phyloP scores from a whole-genome alignment of 2,329 filamentous ascomycete species.

The Penicillium sp. region DNA sequence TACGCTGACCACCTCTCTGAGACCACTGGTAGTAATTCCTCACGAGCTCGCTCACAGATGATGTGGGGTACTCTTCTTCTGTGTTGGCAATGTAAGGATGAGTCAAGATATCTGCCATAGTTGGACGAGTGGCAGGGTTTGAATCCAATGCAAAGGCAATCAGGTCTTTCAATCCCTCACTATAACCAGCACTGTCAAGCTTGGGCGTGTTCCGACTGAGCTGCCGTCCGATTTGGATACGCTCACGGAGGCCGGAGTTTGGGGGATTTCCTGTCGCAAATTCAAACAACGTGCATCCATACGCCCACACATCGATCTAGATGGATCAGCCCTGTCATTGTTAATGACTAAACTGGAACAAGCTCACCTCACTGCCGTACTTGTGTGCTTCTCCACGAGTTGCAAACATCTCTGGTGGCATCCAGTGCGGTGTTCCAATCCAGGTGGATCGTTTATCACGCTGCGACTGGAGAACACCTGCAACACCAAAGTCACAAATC shows the following conservation, averaged over 20 bases:
- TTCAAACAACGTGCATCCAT: slow-evolving; percentile 46
- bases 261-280: slow-evolving; percentile 46
- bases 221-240: slow-evolving; percentile 43
- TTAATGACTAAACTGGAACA: background rate
- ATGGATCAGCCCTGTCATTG: slow-evolving; percentile 5
- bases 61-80: slow-evolving; percentile 41
- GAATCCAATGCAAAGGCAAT: slow-evolving; percentile 41
- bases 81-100: slow-evolving; percentile 42
- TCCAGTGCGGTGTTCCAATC: slow-evolving; percentile 62
- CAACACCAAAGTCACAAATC: slow-evolving; percentile 61
- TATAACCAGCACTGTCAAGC: slow-evolving; percentile 40
- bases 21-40: slow-evolving; percentile 46
- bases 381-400: slow-evolving; percentile 35
- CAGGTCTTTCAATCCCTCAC: slow-evolving; percentile 41
- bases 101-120: slow-evolving; percentile 42
- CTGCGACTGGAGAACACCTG: slow-evolving; percentile 55
- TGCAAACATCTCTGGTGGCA: slow-evolving; percentile 56
- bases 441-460: slow-evolving; percentile 58
- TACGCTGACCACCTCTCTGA: slow-evolving; percentile 43
- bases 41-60: slow-evolving; percentile 41
- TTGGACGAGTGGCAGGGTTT: slow-evolving; percentile 40
- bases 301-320: slow-evolving; percentile 48
- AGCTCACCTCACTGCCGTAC: slow-evolving; percentile 43
- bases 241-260: slow-evolving; percentile 43
- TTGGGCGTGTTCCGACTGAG: slow-evolving; percentile 39